Percentiles rank a stretch among this genome's conserved stretches.
Evolutionary conservation across 1,139 yeast genomes (phyloP).

Genomic region (Magnusiomyces starmeri): DNA sequence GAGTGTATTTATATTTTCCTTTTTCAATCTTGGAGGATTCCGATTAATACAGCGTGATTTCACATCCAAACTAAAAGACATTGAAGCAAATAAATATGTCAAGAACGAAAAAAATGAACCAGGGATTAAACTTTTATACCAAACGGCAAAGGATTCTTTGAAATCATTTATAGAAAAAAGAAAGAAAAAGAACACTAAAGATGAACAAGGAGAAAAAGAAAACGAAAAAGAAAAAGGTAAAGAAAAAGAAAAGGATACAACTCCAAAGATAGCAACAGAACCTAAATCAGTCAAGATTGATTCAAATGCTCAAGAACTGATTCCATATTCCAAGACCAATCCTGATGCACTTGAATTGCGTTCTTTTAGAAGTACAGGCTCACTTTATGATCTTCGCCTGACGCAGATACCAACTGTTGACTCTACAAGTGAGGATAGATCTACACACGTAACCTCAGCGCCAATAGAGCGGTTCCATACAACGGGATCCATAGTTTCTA

Average conservation of each 20-base stretch:
- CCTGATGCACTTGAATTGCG: neutral
- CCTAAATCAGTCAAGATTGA: neutral
- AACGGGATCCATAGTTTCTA: neutral
- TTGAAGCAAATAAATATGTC: conserved; percentile 1
- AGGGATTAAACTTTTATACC: neutral
- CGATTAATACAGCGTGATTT: conserved; percentile 66
- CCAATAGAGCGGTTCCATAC: conserved; percentile 2
- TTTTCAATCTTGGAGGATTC: conserved; percentile 73
- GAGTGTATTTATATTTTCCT: conserved; percentile 60
- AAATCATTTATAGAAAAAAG: neutral
- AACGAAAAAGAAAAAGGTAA: neutral
- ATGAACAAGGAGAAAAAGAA: no score
- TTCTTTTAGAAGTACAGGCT: neutral
- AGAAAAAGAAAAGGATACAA: neutral
- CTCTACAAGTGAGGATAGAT: neutral
- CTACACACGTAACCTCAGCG: no score
- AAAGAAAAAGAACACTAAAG: neutral
- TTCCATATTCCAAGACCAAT: neutral
- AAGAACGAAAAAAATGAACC: conserved; percentile 2
- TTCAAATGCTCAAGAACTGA: neutral
- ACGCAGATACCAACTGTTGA: neutral
- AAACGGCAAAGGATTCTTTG: neutral
- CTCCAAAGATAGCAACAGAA: neutral
- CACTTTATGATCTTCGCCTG: neutral
- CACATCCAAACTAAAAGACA: conserved; percentile 10